Evolutionary conservation across 257 asterid species (phyloP), one percentile per base, ranked within the genome.

Genomic region (Nicotiana noctiflora): DNA sequence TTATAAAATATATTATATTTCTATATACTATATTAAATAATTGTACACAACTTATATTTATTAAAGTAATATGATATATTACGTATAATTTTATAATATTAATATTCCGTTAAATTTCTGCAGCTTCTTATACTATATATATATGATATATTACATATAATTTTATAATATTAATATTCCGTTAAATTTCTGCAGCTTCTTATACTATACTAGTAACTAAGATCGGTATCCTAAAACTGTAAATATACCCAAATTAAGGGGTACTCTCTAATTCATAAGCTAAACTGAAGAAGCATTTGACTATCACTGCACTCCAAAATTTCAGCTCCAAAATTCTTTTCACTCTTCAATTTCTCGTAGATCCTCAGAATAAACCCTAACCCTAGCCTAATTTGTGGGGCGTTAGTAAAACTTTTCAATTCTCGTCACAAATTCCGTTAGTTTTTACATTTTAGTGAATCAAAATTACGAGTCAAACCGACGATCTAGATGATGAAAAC

Each of bases 401-500:
- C 23, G 49, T 14, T 74, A 23, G n/a, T 49, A 74, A 25, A 70
- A 40, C 3, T 40, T 19, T 68, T 40, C 57, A 6, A 68, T 68
- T 68, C 57, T 70, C 14, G 37, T 70, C 1, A 3, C 23, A 51
- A 70, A 13, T 44, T 70, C 59, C 44, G 59, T 70, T 44, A 25
- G 6, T 40, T 11, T 13, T 27, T 27, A 23, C 21, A 44, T 44
- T 70, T 74, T 15, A 23, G 21, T 14, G 34, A 49, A 23, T 49
- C 56, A 51, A 68, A 40, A 13, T 44, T 70, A 37, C 13, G 77
- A 44, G 21, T 40, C 8, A 25, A 23, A 74, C 25, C 23, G 40
- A 74, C 61, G 81, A 78, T 82, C 68, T 88, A 84, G 89, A 93
- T 93, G 98, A 90, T 93, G 98, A 90, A 89, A 90, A 85, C 86